Conservation (phyloP, 2,329 filamentous ascomycete genomes). For the Trichoderma semiorbis region DNA sequence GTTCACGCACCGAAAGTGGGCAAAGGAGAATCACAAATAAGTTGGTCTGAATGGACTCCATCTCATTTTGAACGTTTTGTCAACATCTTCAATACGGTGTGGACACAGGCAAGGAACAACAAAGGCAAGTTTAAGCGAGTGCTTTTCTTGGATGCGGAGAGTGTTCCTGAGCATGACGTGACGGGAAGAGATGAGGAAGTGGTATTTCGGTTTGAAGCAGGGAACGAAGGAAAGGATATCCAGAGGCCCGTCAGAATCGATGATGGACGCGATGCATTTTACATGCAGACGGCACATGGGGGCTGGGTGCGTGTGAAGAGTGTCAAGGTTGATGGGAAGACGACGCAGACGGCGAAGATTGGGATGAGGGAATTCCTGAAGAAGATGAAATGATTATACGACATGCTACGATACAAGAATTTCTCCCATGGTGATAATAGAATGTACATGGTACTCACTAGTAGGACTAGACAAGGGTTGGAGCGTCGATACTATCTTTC, state of each 20-base stretch:
- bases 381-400: background rate
- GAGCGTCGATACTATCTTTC: background rate
- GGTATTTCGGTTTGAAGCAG: slow-evolving; percentile 20
- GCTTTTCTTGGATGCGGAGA: slow-evolving; percentile 37
- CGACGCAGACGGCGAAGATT: slow-evolving; percentile 25
- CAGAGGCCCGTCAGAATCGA: slow-evolving; percentile 18
- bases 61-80: slow-evolving; percentile 53
- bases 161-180: slow-evolving; percentile 22
- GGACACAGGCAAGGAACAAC: slow-evolving; percentile 46
- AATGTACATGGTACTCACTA: background rate
- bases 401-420: background rate
- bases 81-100: slow-evolving; percentile 62
- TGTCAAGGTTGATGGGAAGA: slow-evolving; percentile 35
- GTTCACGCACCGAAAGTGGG: slow-evolving; percentile 70
- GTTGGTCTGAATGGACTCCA: slow-evolving; percentile 54
- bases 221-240: background rate
- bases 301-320: slow-evolving; percentile 28
- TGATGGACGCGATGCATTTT: slow-evolving; percentile 22
- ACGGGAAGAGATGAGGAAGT: slow-evolving; percentile 7
- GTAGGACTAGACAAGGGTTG: background rate
- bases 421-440: background rate
- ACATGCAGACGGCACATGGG: slow-evolving; percentile 23
- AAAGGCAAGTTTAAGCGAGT: slow-evolving; percentile 33
- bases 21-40: slow-evolving; percentile 59
- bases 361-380: slow-evolving; percentile 22